Evolutionary conservation across 2,329 filamentous ascomycete genomes (phyloP).

Genomic region (Colletotrichum lupini): DNA sequence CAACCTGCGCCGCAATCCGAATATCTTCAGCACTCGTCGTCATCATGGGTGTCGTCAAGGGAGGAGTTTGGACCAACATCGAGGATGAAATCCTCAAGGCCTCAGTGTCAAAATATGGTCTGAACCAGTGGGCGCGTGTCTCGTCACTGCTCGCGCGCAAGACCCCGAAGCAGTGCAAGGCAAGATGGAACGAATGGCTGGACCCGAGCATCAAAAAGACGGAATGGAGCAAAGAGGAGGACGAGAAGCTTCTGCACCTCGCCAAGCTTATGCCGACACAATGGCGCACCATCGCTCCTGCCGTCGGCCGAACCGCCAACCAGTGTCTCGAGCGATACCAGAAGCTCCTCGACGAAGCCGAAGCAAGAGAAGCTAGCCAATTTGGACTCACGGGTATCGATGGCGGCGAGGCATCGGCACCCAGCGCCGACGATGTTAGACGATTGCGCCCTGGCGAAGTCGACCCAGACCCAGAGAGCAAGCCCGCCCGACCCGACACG

Average conservation of each 20-base stretch:
- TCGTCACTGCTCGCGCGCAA: constrained; percentile 97
- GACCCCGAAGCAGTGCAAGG: constrained; percentile 99
- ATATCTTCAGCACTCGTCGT: constrained; percentile 27
- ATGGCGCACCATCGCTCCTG: constrained; percentile 98
- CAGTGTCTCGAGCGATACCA: constrained; percentile 98
- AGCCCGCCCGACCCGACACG: constrained; percentile 93
- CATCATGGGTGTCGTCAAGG: constrained; percentile 78
- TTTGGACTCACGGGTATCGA: constrained; percentile 86
- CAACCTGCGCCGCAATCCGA: background rate
- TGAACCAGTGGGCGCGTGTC: constrained; percentile 98
- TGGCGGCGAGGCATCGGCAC: constrained; percentile 87
- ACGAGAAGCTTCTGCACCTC: constrained; percentile 95
- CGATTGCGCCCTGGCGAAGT: constrained; percentile 90
- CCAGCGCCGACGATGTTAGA: constrained; percentile 92
- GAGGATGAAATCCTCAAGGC: constrained; percentile 98
- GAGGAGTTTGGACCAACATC: constrained; percentile 80
- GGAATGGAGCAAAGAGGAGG: constrained; percentile 98
- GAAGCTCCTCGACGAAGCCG: constrained; percentile 94
- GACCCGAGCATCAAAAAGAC: constrained; percentile 98
- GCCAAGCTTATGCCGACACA: constrained; percentile 99
- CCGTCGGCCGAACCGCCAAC: constrained; percentile 95
- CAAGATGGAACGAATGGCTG: constrained; percentile 97
- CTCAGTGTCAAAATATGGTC: constrained; percentile 91
- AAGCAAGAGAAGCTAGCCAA: constrained; percentile 86
- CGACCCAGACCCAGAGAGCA: constrained; percentile 96